Evolutionary conservation across 78 protist genomes (phyloP), one percentile per base, ranked within the genome.

Genomic region (Dictyostelium purpureum): DNA sequence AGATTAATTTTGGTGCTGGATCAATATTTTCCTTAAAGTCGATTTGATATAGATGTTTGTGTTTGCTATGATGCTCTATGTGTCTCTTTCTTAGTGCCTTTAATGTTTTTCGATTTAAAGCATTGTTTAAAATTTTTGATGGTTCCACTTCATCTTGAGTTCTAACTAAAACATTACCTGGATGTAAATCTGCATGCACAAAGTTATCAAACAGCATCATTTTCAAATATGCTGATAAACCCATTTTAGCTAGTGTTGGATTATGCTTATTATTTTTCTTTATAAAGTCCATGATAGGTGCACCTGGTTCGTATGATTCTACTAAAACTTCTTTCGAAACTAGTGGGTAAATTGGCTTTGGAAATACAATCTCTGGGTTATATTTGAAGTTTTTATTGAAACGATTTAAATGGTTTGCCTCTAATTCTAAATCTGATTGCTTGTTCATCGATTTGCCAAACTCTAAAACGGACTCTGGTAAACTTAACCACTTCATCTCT

Each of bases 121-220:
- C 28, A 6, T 52, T 9, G 49, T 18, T 43, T 33, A 18, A 49
- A 31, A 18, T 18, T 33, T 45, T 73, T 73, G 78, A 43, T 45
- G 4, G 21, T 0, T 4, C 16, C 16, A 45, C 35, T 28, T 71
- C 26, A 19, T 71, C 52, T 4, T 40, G 33, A 45, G 47, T 54
- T 37, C 92, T 65, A 10, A 85, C 92, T 19, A 80, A 56, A 2
- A 73, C 87, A 71, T 82, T 80, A 5, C 96, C 96, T 26, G 96
- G 96, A 51, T 93, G 96, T 21, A 93, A 35, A 66, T 93, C 96
- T 0, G 90, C 90, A 45, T 93, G 96, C 3, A 93, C 56, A 57
- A 93, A 93, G 47, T 93, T 82, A 49, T 93, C 96, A 35, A 76
- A 54, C 31, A 93, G 52, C 91, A 93, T 81, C 96, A 93, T 93